Evolutionary conservation across 352 stramenopile species (phyloP), one percentile per base, ranked within the genome.

Genomic region (Globisporangium irregulare): DNA sequence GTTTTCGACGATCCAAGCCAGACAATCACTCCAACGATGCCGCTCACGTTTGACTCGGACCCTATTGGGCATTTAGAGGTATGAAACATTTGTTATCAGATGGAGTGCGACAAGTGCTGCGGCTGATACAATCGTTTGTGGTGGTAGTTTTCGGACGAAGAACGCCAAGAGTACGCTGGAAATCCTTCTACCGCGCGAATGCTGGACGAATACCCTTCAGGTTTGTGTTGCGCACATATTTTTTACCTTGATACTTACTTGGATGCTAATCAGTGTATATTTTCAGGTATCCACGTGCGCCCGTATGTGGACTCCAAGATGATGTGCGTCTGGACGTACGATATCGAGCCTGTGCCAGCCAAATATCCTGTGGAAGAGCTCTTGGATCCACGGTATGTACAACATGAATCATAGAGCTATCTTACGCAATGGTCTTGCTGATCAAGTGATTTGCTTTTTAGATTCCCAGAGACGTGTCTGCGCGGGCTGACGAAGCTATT

Each of bases 271-370:
- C 7, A 58, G 1, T 20, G 18, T 4, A 0, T n/a, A 32, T 18
- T 22, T 62, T n/a, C 65, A 79, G 84, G 85, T 53, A 73, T 93
- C 50, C 85, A 93, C 63, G 83, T 89, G 12, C 82, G 85, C 20
- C 85, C 82, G 50, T 93, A 90, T 63, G 64, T 77, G 29, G 69
- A 76, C 20, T 67, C 73, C 51, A 89, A 90, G 58, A 80, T 90
- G 73, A 90, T 93, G 83, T 76, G 71, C 12, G 82, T 93, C 18
- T 93, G 85, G 85, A 91, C 85, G 27, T 93, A 89, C 66, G 85
- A 91, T 62, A 87, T 86, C 15, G 78, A 91, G 25, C 70, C 81
- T 14, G 85, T 91, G 36, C 62, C 76, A 8, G 72, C 77, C 0
- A 74, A 86, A 36, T 93, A 92, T 58, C 85, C 85, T 0, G 75